A percentile compares a stretch with the other conserved stretches of the same genome.
phyloP scores from a whole-genome alignment of 495 filamentous ascomycete species.

The Penicillium manginii region DNA sequence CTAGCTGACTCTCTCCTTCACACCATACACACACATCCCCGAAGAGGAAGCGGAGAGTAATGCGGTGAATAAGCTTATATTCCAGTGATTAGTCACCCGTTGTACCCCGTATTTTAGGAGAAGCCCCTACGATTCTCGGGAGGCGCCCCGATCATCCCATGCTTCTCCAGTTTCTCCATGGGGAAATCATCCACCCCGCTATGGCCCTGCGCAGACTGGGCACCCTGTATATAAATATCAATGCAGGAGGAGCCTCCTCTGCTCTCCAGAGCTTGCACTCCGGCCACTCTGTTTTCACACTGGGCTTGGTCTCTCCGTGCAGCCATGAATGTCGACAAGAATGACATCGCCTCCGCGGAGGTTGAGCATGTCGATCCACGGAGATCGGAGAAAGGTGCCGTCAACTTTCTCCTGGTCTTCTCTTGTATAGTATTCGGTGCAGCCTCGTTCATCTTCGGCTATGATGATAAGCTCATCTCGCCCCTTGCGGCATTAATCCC shows the following conservation, averaged over 20 bases:
- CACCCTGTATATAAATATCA: conserved; percentile 7
- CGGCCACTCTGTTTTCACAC: conserved; percentile 13
- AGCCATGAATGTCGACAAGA: conserved; percentile 15
- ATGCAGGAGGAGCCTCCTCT: conserved; percentile 11
- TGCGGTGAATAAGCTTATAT: background rate
- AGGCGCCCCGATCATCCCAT: conserved; percentile 1
- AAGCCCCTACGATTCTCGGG: background rate
- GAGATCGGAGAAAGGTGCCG: conserved; percentile 16
- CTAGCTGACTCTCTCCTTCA: no score
- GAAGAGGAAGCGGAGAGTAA: background rate
- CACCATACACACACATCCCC: no score
- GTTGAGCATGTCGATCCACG: conserved; percentile 29
- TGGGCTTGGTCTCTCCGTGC: conserved; percentile 11
- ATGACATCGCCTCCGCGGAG: conserved; percentile 11
- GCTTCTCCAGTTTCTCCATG: conserved; percentile 20
- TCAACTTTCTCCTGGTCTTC: conserved; percentile 36
- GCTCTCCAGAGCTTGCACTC: background rate
- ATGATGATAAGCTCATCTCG: conserved; percentile 48
- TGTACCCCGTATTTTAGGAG: background rate
- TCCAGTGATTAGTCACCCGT: background rate
- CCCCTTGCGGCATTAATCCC: conserved; percentile 37
- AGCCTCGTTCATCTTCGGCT: conserved; percentile 44
- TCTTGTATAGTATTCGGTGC: conserved; percentile 39
- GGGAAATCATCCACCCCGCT: conserved; percentile 15
- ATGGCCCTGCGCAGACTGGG: conserved; percentile 5